phyloP scores from a whole-genome alignment of 2,329 filamentous ascomycete species.

The Trichothecium sympodiale region DNA sequence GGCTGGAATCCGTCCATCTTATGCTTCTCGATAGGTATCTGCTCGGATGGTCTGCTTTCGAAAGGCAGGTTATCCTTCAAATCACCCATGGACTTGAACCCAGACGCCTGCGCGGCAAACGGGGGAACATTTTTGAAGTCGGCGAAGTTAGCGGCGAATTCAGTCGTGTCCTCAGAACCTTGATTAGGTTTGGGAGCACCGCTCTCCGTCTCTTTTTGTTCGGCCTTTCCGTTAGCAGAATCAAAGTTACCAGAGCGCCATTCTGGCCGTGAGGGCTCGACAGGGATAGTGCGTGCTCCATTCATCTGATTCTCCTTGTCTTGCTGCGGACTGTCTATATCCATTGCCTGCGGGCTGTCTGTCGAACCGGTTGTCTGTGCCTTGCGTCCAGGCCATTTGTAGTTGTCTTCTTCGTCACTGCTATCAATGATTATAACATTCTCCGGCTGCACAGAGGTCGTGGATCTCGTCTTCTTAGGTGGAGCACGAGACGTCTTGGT shows the following conservation, averaged over 20 bases:
- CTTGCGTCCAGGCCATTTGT: conserved; percentile 23
- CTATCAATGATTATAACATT: conserved; percentile 34
- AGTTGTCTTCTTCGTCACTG: conserved; percentile 30
- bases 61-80: conserved; percentile 47
- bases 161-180: conserved; percentile 45
- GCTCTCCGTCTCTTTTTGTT: conserved; percentile 9
- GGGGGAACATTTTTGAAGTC: conserved; percentile 47
- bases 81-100: conserved; percentile 43
- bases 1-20: conserved; percentile 9
- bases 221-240: conserved; percentile 11
- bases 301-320: conserved; percentile 12
- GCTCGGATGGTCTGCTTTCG: conserved; percentile 36
- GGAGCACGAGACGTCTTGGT: conserved; percentile 30
- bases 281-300: conserved; percentile 39
- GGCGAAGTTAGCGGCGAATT: conserved; percentile 40
- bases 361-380: conserved; percentile 15
- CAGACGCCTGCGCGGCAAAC: conserved; percentile 33
- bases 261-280: conserved; percentile 47
- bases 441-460: conserved; percentile 28
- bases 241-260: conserved; percentile 43
- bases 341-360: conserved; percentile 50
- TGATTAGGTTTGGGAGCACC: conserved; percentile 20
- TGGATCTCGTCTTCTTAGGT: conserved; percentile 46
- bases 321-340: conserved; percentile 45
- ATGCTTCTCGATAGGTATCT: conserved; percentile 24